Base-by-base conservation (phyloP, 805 yeast genomes). In the Candida tibetensis region DNA sequence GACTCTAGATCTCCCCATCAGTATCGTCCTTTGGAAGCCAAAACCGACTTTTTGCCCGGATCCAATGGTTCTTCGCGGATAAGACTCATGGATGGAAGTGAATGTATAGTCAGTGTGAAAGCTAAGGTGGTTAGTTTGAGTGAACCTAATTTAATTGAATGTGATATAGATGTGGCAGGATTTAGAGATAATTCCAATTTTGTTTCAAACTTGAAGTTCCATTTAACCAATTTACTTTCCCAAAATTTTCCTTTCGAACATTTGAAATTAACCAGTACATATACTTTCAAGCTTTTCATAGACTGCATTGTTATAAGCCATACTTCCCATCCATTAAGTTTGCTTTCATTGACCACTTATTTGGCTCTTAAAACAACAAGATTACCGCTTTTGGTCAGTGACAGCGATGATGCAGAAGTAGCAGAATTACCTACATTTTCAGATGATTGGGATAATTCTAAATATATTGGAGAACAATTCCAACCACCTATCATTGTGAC, bases 11-110 rank as follows among this genome's bases (percentile, higher is more conserved):
- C 70, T 5, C 69, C 69, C 10, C 67, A 73, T 41, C 96, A 89
- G 58, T 85, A 85, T 54, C 74, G 97, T 47, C 96, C 97, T 0
- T 62, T 93, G 32, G 95, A 88, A 53, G 85, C 95, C 3, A 79
- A 79, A 10, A 79, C 86, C 5, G 82, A 82, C 34, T 84, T 91
- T 51, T 69, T 93, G 42, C 93, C 95, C 0, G 77, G 82, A 36
- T 85, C 96, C 3, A 87, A 91, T 62, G 99, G 99, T 10, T 89
- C 97, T 2, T 84, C 97, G 0, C 75, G 95, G 64, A 77, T 91
- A 14, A 74, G 89, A 46, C 75, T 88, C 23, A 74, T 85, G 34
- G 98, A 91, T 60, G 98, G 99, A 16, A 79, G 88, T 44, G 98
- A 93, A 62, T 88, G 96, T 51, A 82, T 93, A 23, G 91, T 88